Conservation (phyloP, 768 basidiomycete genomes). For the Mrakia gelida region DNA sequence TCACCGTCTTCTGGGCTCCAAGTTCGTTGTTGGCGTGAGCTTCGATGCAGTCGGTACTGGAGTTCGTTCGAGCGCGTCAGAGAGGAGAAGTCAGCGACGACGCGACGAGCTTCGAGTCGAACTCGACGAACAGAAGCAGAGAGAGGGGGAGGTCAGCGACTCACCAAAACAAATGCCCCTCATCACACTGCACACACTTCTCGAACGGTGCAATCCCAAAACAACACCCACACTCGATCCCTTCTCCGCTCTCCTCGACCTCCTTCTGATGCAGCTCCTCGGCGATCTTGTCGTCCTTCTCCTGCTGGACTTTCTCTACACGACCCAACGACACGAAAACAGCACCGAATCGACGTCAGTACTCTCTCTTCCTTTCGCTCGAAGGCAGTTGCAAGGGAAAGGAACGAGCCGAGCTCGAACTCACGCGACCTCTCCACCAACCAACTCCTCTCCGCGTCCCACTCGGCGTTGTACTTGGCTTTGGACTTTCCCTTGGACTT, state of each 20-base stretch:
- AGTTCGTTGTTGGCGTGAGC: conserved; percentile 65
- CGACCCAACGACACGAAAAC: neutral
- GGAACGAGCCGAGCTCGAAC: conserved; percentile 23
- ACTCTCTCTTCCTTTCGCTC: neutral
- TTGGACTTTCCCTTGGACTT: conserved; percentile 26
- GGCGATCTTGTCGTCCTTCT: conserved; percentile 43
- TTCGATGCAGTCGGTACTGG: conserved; percentile 59
- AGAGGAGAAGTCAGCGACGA: neutral
- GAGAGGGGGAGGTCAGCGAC: neutral
- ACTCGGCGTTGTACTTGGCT: conserved; percentile 48
- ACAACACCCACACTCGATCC: conserved; percentile 85
- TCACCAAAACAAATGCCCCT: conserved; percentile 67
- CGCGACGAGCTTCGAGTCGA: neutral
- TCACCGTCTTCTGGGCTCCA: conserved; percentile 43
- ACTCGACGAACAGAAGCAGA: neutral
- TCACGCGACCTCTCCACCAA: conserved; percentile 45
- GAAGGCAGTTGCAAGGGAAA: conserved; percentile 18
- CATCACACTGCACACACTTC: conserved; percentile 80
- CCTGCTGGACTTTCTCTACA: conserved; percentile 26
- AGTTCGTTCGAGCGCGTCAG: neutral
- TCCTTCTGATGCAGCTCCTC: conserved; percentile 52
- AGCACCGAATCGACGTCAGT: neutral
- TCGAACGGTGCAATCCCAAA: conserved; percentile 52
- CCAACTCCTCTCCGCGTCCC: conserved; percentile 51
- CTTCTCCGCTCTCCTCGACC: conserved; percentile 49